Base-by-base conservation (phyloP, 2,329 filamentous ascomycete species). In the Acrocalymma vagum region DNA sequence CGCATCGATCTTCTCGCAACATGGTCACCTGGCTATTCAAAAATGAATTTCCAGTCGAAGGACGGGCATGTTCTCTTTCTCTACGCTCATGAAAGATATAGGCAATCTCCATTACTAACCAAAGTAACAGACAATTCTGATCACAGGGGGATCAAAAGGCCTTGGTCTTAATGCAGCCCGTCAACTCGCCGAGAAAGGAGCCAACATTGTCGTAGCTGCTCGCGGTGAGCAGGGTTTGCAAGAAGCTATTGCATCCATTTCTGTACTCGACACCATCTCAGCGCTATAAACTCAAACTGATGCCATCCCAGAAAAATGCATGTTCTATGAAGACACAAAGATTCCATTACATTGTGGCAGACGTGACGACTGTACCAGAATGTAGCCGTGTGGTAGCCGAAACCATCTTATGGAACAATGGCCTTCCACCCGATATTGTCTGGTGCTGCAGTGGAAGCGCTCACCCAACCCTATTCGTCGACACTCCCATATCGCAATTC, bases 401-500 rank as follows among this genome's bases (percentile, higher is more conserved):
- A 25, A 24, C 38, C 14, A 50, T 33, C 20, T 28, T 21, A 22
- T 50, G 46, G 46, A 50, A 50, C 21, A 15, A 43, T 23, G 38
- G 35, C 25, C 15, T 28, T 2, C 37, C 46, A 13, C 46, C 46
- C 7, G 46, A 50, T 23, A 50, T 50, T 22, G 46, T 50, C 15
- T 50, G 46, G 46, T 50, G 43, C 35, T 50, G 46, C 28, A 46
- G 43, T 23, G 46, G 46, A 9, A 46, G 43, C 24, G 42, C 46
- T 9, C 42, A 50, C 16, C 66, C 68, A 1, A 56, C 51, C 3
- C 48, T 70, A 2, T 74, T 74, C 51, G 52, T 69, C 21, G 70
- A 75, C 31, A 69, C 67, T 1, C 61, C 64, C 1, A 21, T 65
- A 4, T 51, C 63, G 2, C 44, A 63, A 13, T 64, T 75, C 45